Base-by-base conservation (phyloP, 495 filamentous ascomycete species). In the Terfezia boudieri region DNA sequence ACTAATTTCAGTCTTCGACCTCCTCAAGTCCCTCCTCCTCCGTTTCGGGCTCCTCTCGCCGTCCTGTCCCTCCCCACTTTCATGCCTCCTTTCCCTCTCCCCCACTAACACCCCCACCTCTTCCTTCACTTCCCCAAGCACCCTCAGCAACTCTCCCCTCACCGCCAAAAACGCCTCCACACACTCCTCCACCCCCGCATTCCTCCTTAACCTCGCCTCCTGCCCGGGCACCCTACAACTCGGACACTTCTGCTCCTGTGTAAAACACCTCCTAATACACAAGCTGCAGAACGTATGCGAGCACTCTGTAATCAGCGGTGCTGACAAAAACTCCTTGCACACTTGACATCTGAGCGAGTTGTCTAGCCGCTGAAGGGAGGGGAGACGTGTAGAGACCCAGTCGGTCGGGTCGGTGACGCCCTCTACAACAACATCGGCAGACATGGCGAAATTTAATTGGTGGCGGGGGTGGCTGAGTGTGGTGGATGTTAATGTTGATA, bases 201-300 rank as follows among this genome's bases (percentile, higher is more conserved):
- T 96, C 32, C 78, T 78, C 53, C 89, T 73, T 58, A 99, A 62
- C 60, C 84, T 89, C 55, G 82, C 72, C 64, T 88, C 85, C 61
- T 94, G 84, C 57, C 89, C 83, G 7, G 68, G 61, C 4, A 73
- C 69, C 51, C 88, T 78, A 66, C 90, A 99, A 0, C 82, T 69
- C 0, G 90, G 92, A 62, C 90, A 99, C 64, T 81, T 84, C 9
- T 83, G 80, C 57, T 94, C 88, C 1, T 74, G 71, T 8, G 79
- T 78, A 2, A 99, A 71, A 57, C 81, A 83, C 53, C 86, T 72
- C 14, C 90, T 83, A 57, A 98, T 95, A 67, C 90, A 99, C 35
- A 89, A 67, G 14, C 87, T 94, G 73, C 90, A 99, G 65, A 99
- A 99, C 0, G 90, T 95, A 66, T 99, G 90, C 46, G 77, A 82